Evolutionary conservation across 2,329 filamentous ascomycete species (phyloP), one percentile per base, ranked within the genome.

Genomic region (Grosmannia clavigera): DNA sequence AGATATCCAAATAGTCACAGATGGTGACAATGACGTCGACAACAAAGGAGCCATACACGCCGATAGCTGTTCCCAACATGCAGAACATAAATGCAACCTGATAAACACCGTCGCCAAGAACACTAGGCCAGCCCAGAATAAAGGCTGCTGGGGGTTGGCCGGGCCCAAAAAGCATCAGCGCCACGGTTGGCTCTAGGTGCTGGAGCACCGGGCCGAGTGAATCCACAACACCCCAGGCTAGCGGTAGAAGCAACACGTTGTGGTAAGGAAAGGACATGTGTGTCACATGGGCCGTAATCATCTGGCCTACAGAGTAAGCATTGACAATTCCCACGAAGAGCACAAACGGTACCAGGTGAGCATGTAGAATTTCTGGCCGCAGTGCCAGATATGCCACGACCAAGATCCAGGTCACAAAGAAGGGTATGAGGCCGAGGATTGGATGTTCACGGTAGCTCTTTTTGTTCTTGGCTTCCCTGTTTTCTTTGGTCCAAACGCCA

Each of bases 1-100:
- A 97, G 66, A 99, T 99, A 71, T 99, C 94, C 63, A 97, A 80
- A 71, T 95, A 96, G 72, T 99, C 94, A 75, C 94, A 99, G 67
- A 99, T 97, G 35, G 90, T 95, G 62, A 94, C 90, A 66, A 99
- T 96, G 60, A 97, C 92, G 71, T 97, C 94, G 38, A 95, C 88
- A 60, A 97, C 90, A 71, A 99, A 99, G 72, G 91, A 96, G 62
- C 90, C 92, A 74, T 99, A 96, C n/a, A 97, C 85, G 40, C 94
- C 94, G 55, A 96, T 72, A 0, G 87, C 88, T 61, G 90, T 75
- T 29, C 94, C 94, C 29, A 97, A 76, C 76, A 92, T 92, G 69
- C 85, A 81, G 73, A 96, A 97, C 70, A 96, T 82, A 60, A 66
- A 71, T 4, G 90, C 88, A 56, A 96, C 87, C 75, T 96, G 91